These are phyloP conservation scores for Corymbia calophylla DNA, from an alignment of 441 rosid genomes.

Conservation along the genomic window DNA sequence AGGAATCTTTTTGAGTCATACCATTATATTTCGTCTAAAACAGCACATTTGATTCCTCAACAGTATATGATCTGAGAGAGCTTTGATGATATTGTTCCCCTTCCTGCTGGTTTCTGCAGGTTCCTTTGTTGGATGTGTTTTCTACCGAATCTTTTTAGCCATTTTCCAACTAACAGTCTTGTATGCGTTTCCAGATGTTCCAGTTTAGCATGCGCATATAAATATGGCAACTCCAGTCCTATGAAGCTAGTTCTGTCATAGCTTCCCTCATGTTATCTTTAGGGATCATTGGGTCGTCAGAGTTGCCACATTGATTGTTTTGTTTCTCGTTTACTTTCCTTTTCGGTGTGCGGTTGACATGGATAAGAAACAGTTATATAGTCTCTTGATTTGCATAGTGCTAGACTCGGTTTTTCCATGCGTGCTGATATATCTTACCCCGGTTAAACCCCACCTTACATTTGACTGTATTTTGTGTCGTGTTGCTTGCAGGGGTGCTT, in stretches of 20 bases:
- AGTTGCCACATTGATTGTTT: not conserved
- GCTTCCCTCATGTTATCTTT: not conserved
- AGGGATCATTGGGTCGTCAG: not conserved
- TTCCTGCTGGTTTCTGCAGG: not conserved
- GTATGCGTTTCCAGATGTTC: not conserved
- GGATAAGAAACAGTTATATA: not conserved
- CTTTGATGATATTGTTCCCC: not conserved
- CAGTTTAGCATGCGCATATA: not conserved
- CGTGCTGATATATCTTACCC: not conserved
- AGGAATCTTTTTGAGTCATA: not conserved
- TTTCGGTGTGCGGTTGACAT: not conserved
- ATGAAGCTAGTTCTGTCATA: not conserved
- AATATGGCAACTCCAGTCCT: not conserved
- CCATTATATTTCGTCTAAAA: not conserved
- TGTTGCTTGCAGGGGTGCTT: not conserved
- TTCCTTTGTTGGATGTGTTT: not conserved
- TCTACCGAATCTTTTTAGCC: not conserved
- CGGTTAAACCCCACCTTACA: not conserved
- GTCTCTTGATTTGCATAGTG: not conserved
- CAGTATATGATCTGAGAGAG: not conserved
- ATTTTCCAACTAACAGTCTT: not conserved
- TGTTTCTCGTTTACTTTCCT: not conserved
- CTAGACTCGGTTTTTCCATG: not conserved
- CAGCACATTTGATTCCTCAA: not conserved
- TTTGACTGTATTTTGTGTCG: not conserved